Base-by-base conservation (phyloP, 306 rosid species). In the Rosa lucieae region DNA sequence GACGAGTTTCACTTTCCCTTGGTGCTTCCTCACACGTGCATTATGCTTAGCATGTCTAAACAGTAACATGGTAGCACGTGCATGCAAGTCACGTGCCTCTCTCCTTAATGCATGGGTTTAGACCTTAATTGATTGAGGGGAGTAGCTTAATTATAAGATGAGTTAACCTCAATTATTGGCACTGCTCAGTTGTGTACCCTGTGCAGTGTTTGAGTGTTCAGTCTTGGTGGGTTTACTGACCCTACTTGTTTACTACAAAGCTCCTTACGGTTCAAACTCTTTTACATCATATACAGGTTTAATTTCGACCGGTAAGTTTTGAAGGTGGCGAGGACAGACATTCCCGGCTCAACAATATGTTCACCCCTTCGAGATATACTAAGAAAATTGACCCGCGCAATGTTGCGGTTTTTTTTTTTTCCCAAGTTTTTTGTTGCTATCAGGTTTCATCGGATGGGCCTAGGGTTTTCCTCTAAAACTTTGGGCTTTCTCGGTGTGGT, bases 11-110 rank as follows among this genome's bases (percentile, higher is more conserved):
- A 44, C 82, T 69, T 80, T 88, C 86, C 81, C 78, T 61, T 26
- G 49, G 15, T 80, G 77, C 75, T 82, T 82, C 89, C 82, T 65
- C 90, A 82, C 94, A 90, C 93, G 93, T 89, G 97, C 88, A 67
- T 70, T 78, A 56, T 73, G 83, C 73, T 76, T 78, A n/a, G 58
- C 88, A 29, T 80, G 90, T 84, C 83, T 59, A 39, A 61, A 79
- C 82, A 21, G 81, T 70, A 78, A 81, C 92, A 80, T 89, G 87
- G 76, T 81, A 75, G 85, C 93, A 88, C 79, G 81, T 81, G 88
- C 63, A 44, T 21, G 67, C n/a, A 37, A 23, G 59, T n/a, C 78
- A 46, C 84, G 74, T 74, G 82, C 59, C 76, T 58, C 23, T 55
- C 35, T 55, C 75, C 76, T 44, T 74, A 14, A 23, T 61, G 62